Conservation (phyloP, 139 green algal species). For the Dunaliella primolecta region DNA sequence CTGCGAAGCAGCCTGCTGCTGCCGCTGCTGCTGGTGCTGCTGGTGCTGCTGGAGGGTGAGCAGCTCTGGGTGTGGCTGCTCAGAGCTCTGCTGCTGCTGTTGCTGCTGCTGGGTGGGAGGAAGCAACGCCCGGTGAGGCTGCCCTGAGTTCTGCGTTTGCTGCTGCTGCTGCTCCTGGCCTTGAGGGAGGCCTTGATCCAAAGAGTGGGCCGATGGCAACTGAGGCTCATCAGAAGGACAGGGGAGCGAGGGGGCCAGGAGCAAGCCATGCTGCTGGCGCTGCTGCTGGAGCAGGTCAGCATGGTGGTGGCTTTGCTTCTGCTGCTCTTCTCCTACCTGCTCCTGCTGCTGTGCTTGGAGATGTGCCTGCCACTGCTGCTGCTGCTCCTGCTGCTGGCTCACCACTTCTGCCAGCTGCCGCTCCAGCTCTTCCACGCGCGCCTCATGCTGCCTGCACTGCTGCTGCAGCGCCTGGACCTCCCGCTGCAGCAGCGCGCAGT, state of each 20-base stretch:
- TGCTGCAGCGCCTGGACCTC: background rate
- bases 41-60: background rate
- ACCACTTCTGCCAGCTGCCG: background rate
- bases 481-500: background rate
- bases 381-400: background rate
- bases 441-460: background rate
- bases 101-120: background rate
- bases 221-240: no score
- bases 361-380: background rate
- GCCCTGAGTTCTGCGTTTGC: background rate
- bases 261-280: slow-evolving; percentile 25
- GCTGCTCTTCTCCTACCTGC: no score
- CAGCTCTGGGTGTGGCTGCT: background rate
- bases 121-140: background rate
- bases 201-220: no score
- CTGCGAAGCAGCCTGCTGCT: background rate
- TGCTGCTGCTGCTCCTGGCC: background rate
- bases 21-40: slow-evolving; percentile 9
- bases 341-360: background rate
- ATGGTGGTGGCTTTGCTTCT: background rate
- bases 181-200: no score
- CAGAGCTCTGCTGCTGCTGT: background rate
- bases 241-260: no score
- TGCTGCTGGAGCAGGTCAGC: background rate
- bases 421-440: background rate